Conservation (phyloP, 352 stramenopile genomes). For the Globisporangium paddicum region DNA sequence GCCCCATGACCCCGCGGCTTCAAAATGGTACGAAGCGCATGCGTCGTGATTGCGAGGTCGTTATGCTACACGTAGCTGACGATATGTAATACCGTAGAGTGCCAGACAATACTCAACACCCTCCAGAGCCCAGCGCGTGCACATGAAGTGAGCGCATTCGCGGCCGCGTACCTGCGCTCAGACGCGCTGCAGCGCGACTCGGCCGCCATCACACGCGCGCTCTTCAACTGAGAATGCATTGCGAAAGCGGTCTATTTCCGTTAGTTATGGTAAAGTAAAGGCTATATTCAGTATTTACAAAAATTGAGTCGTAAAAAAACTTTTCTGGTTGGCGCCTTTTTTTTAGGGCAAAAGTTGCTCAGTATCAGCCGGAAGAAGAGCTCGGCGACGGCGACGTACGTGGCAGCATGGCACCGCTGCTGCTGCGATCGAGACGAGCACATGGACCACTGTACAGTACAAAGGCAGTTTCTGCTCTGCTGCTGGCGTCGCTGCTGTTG, state of each 20-base stretch:
- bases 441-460: neutral
- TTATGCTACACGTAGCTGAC: no score
- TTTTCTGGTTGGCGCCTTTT: constrained; percentile 1
- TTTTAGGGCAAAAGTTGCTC: neutral
- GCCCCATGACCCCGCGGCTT: constrained; percentile 1
- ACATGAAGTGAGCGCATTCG: neutral
- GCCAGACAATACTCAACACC: neutral
- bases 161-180: constrained; percentile 5
- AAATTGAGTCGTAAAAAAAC: neutral
- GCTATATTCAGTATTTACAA: neutral
- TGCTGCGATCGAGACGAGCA: neutral
- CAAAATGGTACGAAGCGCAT: constrained; percentile 6
- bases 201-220: neutral
- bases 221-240: constrained; percentile 2
- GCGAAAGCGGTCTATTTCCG: neutral
- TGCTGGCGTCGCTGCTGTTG: neutral
- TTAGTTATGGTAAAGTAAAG: neutral
- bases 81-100: neutral
- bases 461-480: neutral
- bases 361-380: neutral
- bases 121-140: constrained; percentile 2
- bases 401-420: neutral
- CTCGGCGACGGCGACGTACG: neutral
- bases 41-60: no score
- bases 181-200: constrained; percentile 3